Evolutionary conservation across 306 rosid genomes (phyloP), one percentile per base, ranked within the genome.

Genomic region (Vigna reflexopilosa): DNA sequence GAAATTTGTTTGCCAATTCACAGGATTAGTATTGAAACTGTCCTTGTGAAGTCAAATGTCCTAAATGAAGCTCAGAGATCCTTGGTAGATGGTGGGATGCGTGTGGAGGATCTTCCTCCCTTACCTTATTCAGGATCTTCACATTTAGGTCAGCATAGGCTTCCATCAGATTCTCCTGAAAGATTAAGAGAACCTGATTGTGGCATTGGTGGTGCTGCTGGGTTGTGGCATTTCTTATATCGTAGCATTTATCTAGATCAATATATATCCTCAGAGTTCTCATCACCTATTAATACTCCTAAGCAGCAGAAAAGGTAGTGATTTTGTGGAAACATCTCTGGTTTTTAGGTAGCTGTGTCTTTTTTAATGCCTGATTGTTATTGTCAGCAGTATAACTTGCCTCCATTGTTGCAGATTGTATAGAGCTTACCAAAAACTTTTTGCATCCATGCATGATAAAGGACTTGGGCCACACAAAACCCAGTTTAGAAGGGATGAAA

Each of bases 171-270:
- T 86, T 89, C 88, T 81, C 83, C 88, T 40, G 97, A 94, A 57
- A 81, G 89, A 80, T 79, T 79, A 73, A 78, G 80, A 82, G 93
- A 87, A 81, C 62, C 90, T 38, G 63, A 68, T 87, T 81, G 70
- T 82, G 87, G 88, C 13, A 66, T 86, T 47, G 98, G 94, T 9
- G 97, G 96, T 61, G 96, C 85, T 47, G 87, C 91, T 83, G 97
- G 98, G 67, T 87, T 94, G 56, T 94, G 98, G 97, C 97, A 94
- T 94, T 94, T 94, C 85, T 87, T 94, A 42, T 94, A 94, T 66
- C 96, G 96, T 54, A 94, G 98, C 87, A 85, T 87, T 87, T 94
- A 84, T 89, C 83, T 94, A 72, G 98, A 94, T 79, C 98, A 94
- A 59, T 94, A 94, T 62, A 97, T 94, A 15, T 89, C 93, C 73